Conservation (phyloP, 352 stramenopile species). For the Phytophthora capsici region DNA sequence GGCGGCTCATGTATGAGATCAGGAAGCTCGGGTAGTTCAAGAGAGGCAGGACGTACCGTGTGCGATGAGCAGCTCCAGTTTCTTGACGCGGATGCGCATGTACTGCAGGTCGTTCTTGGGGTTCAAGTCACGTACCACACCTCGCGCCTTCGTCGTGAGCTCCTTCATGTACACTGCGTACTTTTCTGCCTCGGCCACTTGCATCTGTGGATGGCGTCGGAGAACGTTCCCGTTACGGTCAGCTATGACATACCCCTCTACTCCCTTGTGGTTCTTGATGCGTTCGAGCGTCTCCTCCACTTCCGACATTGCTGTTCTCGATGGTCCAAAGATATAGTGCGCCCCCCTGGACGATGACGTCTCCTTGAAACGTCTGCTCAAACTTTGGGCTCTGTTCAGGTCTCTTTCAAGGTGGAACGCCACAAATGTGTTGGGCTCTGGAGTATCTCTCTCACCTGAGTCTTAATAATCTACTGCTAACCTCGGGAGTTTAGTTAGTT, state of each 20-base stretch:
- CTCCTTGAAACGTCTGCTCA: not conserved
- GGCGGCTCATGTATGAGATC: not conserved
- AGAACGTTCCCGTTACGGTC: slow-evolving; percentile 92
- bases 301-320: slow-evolving; percentile 68
- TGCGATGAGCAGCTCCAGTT: slow-evolving; percentile 93
- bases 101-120: slow-evolving; percentile 95
- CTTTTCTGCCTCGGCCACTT: slow-evolving; percentile 89
- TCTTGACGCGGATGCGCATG: slow-evolving; percentile 93
- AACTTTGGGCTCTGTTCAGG: too few species aligned
- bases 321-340: slow-evolving; percentile 21
- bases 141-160: slow-evolving; percentile 89
- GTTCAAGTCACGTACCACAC: slow-evolving; percentile 94
- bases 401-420: too few species aligned
- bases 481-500: too few species aligned
- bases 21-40: not conserved
- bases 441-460: too few species aligned
- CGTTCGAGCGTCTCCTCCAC: slow-evolving; percentile 96
- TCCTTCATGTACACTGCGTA: slow-evolving; percentile 93
- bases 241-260: slow-evolving; percentile 96
- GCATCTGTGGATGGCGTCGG: slow-evolving; percentile 90
- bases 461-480: too few species aligned
- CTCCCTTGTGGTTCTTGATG: slow-evolving; percentile 94
- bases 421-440: slow-evolving; percentile 46
- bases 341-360: not conserved
- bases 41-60: slow-evolving; percentile 61